Evolutionary conservation across 805 yeast species (phyloP).

Genomic region (Wickerhamomyces xylosicus): DNA sequence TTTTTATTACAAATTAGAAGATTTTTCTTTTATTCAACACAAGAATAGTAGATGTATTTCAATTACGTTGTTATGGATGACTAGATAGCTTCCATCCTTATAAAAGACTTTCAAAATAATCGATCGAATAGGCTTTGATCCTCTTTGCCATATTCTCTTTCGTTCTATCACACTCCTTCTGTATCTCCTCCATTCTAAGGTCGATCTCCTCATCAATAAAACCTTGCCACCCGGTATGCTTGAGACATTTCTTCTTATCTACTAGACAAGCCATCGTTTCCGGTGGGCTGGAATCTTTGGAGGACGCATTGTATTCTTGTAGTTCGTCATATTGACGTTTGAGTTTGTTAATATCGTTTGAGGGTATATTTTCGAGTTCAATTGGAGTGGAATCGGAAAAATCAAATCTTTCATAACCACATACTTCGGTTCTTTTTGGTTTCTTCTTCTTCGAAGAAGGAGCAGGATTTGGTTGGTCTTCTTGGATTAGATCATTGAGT

Average conservation of each 20-base stretch:
- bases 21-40: no score
- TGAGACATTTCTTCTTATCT: conserved; percentile 45
- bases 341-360: conserved; percentile 7
- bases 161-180: conserved; percentile 11
- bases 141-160: conserved; percentile 21
- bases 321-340: conserved; percentile 2
- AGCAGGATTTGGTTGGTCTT: not conserved
- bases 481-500: conserved; percentile 16
- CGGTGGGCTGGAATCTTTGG: not conserved
- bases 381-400: conserved; percentile 6
- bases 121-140: conserved; percentile 28
- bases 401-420: conserved; percentile 35
- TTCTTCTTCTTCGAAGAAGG: conserved; percentile 8
- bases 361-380: conserved; percentile 13
- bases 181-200: conserved; percentile 20
- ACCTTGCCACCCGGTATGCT: conserved; percentile 41
- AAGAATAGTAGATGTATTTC: no score
- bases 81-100: no score
- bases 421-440: conserved; percentile 34
- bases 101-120: conserved; percentile 25
- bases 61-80: no score
- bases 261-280: conserved; percentile 29
- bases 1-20: no score
- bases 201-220: conserved; percentile 27
- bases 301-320: conserved; percentile 5